phyloP scores from a whole-genome alignment of 2,329 filamentous ascomycete species.

The Trichophyton schoenleinii region DNA sequence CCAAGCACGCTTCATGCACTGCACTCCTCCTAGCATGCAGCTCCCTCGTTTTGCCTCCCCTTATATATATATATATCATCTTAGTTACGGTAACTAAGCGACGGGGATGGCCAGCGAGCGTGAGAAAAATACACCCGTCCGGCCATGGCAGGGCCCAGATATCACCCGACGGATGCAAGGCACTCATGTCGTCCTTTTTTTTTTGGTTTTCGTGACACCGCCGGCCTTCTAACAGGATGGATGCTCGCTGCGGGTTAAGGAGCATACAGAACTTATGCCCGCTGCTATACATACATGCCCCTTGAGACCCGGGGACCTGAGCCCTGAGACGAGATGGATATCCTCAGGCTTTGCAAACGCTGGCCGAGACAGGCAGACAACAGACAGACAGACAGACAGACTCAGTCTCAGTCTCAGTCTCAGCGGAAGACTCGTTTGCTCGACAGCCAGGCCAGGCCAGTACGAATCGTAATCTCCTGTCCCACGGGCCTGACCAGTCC shows the following conservation, averaged over 20 bases:
- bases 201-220: neutral
- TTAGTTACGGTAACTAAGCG: neutral
- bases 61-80: neutral
- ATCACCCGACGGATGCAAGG: constrained; percentile 1
- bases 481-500: neutral
- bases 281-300: neutral
- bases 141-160: neutral
- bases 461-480: neutral
- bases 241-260: neutral
- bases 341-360: neutral
- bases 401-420: neutral
- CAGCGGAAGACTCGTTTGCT: neutral
- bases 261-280: neutral
- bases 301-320: neutral
- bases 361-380: no score
- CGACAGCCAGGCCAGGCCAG: neutral
- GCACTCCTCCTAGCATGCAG: neutral
- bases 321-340: neutral
- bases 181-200: neutral
- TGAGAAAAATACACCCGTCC: neutral
- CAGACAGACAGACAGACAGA: no score
- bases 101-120: neutral
- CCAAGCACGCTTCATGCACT: neutral
- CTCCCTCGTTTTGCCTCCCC: neutral
- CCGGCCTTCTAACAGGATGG: neutral